These are phyloP conservation scores for Solanum bulbocastanum DNA, from an alignment of 257 asterid genomes.

Conservation along the genomic window DNA sequence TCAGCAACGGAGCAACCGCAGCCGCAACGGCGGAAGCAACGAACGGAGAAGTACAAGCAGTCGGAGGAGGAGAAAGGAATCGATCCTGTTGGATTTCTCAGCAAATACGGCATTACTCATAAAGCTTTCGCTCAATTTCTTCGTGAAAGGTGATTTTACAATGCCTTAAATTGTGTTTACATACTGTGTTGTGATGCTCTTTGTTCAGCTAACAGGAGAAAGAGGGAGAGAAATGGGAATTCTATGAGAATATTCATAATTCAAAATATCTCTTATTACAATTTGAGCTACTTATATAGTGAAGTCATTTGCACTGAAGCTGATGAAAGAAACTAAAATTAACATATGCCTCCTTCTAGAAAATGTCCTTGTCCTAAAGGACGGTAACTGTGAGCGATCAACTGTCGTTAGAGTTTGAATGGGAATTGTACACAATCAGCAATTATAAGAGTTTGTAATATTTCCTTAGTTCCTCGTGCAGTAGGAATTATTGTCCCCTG, in stretches of 20 bases:
- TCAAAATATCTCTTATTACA: neutral
- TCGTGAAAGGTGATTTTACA: conserved; percentile 59
- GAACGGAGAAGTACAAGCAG: neutral
- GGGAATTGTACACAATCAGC: neutral
- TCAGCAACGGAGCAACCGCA: conserved; percentile 11
- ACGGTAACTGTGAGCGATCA: neutral
- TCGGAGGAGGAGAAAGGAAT: conserved; percentile 28
- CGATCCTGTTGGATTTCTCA: conserved; percentile 87
- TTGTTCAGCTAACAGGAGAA: neutral
- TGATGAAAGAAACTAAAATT: neutral
- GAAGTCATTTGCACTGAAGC: neutral
- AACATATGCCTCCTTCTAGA: neutral
- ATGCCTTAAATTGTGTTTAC: neutral
- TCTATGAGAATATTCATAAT: neutral
- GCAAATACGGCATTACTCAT: conserved; percentile 50
- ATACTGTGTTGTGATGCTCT: neutral
- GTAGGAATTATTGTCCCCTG: neutral
- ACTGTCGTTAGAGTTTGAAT: neutral
- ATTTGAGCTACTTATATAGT: neutral
- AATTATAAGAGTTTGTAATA: neutral
- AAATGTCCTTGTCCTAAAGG: neutral
- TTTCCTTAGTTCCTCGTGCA: neutral
- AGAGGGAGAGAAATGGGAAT: neutral
- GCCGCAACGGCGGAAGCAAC: neutral
- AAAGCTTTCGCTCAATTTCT: conserved; percentile 76